A percentile compares a stretch with the other conserved stretches of the same genome.
Evolutionary conservation across 2,329 filamentous ascomycete species (phyloP).

Genomic region (Thelonectria olida): DNA sequence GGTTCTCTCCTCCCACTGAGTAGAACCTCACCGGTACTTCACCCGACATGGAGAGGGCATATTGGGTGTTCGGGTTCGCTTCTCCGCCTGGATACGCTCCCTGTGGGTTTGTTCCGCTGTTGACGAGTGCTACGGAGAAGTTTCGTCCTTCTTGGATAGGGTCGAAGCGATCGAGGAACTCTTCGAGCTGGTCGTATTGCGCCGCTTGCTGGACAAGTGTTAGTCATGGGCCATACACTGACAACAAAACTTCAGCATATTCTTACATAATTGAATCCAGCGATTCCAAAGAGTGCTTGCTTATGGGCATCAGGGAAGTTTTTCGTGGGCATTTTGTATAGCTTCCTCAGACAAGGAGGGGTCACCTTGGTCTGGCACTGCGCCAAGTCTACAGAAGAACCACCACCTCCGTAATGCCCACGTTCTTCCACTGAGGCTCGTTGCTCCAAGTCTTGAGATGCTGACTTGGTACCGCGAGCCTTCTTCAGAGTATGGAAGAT

Average conservation of each 20-base stretch:
- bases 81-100: conserved; percentile 45
- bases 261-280: conserved; percentile 52
- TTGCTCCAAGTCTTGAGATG: not conserved
- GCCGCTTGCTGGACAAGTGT: conserved; percentile 54
- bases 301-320: conserved; percentile 65
- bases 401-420: not conserved
- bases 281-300: conserved; percentile 72
- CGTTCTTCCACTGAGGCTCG: not conserved
- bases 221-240: not conserved
- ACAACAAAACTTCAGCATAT: not conserved
- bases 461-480: not conserved
- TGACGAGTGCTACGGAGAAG: conserved; percentile 67
- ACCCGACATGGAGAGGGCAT: conserved; percentile 45
- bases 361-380: conserved; percentile 52
- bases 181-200: conserved; percentile 61
- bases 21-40: conserved; percentile 47
- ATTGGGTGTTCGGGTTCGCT: conserved; percentile 51
- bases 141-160: conserved; percentile 60
- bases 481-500: conserved; percentile 29
- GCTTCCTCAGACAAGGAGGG: conserved; percentile 53
- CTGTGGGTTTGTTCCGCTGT: conserved; percentile 63
- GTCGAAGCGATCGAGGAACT: conserved; percentile 64
- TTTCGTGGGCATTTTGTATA: conserved; percentile 53
- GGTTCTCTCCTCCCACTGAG: conserved; percentile 44
- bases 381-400: conserved; percentile 19